These are phyloP conservation scores for Aureobasidium sp. DNA, from an alignment of 2,329 filamentous ascomycete species.

Conservation along the genomic window DNA sequence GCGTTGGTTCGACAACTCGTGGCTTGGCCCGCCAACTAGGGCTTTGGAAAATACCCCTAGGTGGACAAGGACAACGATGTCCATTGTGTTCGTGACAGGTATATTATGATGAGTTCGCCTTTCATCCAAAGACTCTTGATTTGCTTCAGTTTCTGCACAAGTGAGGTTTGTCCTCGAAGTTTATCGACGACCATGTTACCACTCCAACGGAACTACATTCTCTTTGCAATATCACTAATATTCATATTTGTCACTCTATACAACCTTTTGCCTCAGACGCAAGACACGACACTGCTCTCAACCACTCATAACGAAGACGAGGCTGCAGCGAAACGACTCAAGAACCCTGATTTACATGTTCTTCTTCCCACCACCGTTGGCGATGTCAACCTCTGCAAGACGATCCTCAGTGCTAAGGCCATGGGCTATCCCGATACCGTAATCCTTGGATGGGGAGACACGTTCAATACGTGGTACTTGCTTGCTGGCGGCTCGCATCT, in stretches of 20 bases:
- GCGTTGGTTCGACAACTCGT: too few relatives aligned
- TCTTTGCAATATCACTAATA: not conserved
- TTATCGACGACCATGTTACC: not conserved
- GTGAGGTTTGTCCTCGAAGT: too few relatives aligned
- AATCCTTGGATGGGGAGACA: conserved; percentile 22
- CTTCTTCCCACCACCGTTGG: conserved; percentile 44
- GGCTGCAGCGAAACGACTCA: not conserved
- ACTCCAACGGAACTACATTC: not conserved
- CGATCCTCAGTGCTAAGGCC: conserved; percentile 21
- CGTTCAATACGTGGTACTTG: not conserved
- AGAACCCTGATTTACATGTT: conserved; percentile 41
- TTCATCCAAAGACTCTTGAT: not conserved
- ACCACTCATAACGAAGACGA: not conserved
- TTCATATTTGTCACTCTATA: not conserved
- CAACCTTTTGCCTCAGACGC: not conserved
- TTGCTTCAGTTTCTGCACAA: too few relatives aligned
- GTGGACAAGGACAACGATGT: too few relatives aligned
- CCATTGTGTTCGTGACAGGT: too few relatives aligned
- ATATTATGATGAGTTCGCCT: not conserved
- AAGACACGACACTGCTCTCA: not conserved
- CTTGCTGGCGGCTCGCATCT: conserved; percentile 19
- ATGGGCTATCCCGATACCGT: conserved; percentile 22
- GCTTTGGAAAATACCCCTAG: too few relatives aligned
- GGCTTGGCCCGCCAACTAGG: too few relatives aligned
- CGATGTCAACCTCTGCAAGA: conserved; percentile 30